phyloP scores from a whole-genome alignment of 2,329 filamentous ascomycete species.

The Beauveria sp. region DNA sequence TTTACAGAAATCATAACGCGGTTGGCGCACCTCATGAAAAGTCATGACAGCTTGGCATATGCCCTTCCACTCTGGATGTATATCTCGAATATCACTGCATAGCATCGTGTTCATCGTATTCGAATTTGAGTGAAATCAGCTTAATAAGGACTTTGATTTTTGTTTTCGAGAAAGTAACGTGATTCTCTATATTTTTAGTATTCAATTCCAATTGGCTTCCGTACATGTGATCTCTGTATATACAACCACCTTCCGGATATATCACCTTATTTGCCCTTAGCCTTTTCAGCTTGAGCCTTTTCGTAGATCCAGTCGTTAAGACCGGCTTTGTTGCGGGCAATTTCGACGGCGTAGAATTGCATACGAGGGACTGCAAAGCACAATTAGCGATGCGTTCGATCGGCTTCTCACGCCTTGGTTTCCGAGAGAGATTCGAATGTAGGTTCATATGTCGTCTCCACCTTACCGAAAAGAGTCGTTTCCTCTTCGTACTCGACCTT shows the following conservation, averaged over 20 bases:
- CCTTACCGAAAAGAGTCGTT: conserved; percentile 81
- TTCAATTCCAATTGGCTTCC: not conserved
- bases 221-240: not conserved
- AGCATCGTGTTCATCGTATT: not conserved
- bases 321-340: conserved; percentile 69
- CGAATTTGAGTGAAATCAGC: not conserved
- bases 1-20: not conserved
- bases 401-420: too few relatives aligned
- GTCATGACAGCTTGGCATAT: not conserved
- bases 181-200: not conserved
- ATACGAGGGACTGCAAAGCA: conserved; percentile 40
- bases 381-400: not conserved
- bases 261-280: conserved; percentile 13
- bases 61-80: not conserved
- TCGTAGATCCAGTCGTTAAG: conserved; percentile 98
- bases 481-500: conserved; percentile 81
- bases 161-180: not conserved
- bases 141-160: not conserved
- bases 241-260: not conserved
- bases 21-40: not conserved
- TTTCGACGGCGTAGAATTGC: conserved; percentile 49
- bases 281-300: conserved; percentile 58
- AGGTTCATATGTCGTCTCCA: conserved; percentile 10
- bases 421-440: too few relatives aligned
- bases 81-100: not conserved